These are phyloP conservation scores for Corylus avellana DNA, from an alignment of 306 rosid species.

Conservation along the genomic window DNA sequence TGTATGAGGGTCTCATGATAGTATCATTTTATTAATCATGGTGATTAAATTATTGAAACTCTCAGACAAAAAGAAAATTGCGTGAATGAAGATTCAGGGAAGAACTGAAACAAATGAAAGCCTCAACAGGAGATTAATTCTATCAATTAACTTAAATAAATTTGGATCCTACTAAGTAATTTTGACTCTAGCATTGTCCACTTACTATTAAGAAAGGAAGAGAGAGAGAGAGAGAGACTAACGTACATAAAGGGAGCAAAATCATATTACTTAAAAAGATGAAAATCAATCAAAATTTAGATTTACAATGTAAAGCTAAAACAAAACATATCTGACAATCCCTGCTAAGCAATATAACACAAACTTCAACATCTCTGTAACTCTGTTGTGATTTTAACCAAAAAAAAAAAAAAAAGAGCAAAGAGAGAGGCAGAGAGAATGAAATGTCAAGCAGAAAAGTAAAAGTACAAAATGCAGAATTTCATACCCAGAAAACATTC, in stretches of 20 bases:
- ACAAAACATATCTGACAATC: background rate
- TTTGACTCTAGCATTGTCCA: background rate
- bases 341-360: constrained; percentile 3
- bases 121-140: background rate
- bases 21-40: background rate
- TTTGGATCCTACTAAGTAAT: background rate
- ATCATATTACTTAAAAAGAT: background rate
- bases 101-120: background rate
- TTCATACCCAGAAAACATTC: background rate
- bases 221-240: background rate
- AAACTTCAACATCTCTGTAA: constrained; percentile 15
- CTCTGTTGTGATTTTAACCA: constrained; percentile 6
- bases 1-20: background rate
- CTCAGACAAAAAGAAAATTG: background rate
- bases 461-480: background rate
- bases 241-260: background rate
- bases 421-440: constrained; percentile 4
- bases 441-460: background rate
- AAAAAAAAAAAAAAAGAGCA: background rate
- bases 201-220: background rate
- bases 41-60: background rate
- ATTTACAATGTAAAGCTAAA: background rate
- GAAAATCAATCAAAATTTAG: background rate
- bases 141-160: background rate
- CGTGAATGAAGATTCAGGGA: background rate